Conservation (phyloP, 306 rosid genomes). For the Lathyrus oleraceus region DNA sequence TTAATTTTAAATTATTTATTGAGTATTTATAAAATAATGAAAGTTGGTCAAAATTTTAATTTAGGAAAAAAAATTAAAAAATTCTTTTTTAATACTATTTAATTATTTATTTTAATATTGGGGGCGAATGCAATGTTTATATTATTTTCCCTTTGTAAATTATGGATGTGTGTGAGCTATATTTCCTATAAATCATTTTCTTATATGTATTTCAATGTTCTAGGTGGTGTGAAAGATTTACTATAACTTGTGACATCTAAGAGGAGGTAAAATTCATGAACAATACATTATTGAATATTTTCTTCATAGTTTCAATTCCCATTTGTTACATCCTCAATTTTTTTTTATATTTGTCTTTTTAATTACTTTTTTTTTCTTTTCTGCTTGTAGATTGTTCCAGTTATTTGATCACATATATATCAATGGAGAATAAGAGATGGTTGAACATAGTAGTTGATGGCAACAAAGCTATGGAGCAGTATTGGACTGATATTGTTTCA, state of each 20-base stretch:
- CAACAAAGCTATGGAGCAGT: neutral
- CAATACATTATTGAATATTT: neutral
- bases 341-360: neutral
- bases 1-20: neutral
- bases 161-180: neutral
- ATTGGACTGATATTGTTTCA: constrained; percentile 19
- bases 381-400: neutral
- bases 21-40: neutral
- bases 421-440: constrained; percentile 11
- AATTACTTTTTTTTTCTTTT: neutral
- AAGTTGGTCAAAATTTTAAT: neutral
- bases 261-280: neutral
- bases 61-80: neutral
- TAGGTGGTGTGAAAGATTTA: neutral
- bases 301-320: neutral
- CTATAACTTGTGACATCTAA: neutral
- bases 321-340: too few species aligned
- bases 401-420: neutral
- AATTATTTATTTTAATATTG: neutral
- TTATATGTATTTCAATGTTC: neutral
- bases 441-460: constrained; percentile 32
- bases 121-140: neutral
- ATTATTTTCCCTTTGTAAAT: neutral
- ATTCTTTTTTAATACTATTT: neutral
- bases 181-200: neutral